phyloP scores from a whole-genome alignment of 139 green algal species.

The Chlamydomonas sp. region DNA sequence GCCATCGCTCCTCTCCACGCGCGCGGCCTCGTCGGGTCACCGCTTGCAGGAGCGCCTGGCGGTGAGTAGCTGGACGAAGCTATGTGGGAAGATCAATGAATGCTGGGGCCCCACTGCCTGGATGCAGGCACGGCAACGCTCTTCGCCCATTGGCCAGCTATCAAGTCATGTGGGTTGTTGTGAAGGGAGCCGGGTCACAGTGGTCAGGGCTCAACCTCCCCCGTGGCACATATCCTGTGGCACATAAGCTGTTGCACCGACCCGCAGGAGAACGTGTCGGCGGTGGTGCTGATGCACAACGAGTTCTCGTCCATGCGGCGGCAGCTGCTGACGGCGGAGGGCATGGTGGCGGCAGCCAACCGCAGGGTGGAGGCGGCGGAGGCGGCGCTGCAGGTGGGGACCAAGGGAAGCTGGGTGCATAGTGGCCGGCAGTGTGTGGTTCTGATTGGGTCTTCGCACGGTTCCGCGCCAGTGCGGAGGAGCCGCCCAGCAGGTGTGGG shows the following conservation, averaged over 20 bases:
- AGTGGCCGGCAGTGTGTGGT: too few species aligned
- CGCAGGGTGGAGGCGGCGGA: conserved; percentile 23
- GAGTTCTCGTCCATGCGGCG: conserved; percentile 48
- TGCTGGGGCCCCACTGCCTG: not conserved
- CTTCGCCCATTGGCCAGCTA: not conserved
- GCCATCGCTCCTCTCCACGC: not conserved
- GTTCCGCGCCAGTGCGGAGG: too few species aligned
- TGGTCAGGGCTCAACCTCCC: not conserved
- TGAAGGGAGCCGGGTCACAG: too few species aligned
- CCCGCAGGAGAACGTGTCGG: conserved; percentile 51
- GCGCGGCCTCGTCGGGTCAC: too few species aligned
- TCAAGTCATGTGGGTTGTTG: too few species aligned
- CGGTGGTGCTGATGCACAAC: conserved; percentile 58
- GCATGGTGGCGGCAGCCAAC: conserved; percentile 8
- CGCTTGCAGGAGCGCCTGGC: not conserved
- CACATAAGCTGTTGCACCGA: too few species aligned
- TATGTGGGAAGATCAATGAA: too few species aligned
- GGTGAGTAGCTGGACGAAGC: not conserved
- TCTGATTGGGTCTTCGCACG: too few species aligned
- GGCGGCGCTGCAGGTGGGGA: conserved; percentile 15
- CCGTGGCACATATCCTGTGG: too few species aligned
- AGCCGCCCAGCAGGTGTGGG: too few species aligned
- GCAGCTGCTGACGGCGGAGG: conserved; percentile 29
- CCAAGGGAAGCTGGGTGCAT: not conserved
- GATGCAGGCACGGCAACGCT: too few species aligned